Base-by-base conservation (phyloP, 2,329 filamentous ascomycete genomes). In the Botrytis paeoniae region DNA sequence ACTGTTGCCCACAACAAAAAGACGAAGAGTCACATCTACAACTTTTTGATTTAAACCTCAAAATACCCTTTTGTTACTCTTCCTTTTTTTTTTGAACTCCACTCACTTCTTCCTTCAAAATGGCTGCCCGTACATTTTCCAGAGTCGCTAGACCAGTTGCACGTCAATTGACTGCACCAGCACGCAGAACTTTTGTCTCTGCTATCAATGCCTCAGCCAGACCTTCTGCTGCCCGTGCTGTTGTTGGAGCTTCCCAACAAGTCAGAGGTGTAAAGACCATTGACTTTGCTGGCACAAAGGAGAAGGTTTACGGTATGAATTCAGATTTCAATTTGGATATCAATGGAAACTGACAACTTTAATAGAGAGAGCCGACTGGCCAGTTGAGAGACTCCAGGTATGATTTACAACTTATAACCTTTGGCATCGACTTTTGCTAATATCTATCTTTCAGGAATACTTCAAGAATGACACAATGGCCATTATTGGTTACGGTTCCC, bases 391-490 rank as follows among this genome's bases (percentile, higher is more conserved):
- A 92, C 94, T 99, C 83, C 88, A 96, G 83, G 93, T 96, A 86
- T 87, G 91, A 74, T 74, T 62, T 45, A 63, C 69, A 77, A 29
- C 71, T 73, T 76, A 48, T 51, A 70, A 71, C 39, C 63, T 22
- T 37, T 57, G 9, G n/a, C 14, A 12, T 69, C 18, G 14, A 59
- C 7, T 43, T n/a, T 73, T 74, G 74, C 75, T 79, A 69, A 79
- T 77, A 71, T 71, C 73, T 37, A 37, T 54, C 70, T 74, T 57
- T 64, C 79, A 97, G 93, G 94, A 98, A 78, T 99, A 95, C 92
- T 99, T 99, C 93, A 98, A 98, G 91, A 90, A 99, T 87, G 96
- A 99, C 86, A 98, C 95, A 79, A 93, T 99, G 81, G 96, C 96
- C 82, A 92, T 99, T 82, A 99, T 99, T 85, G 96, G 96, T 84